Evolutionary conservation across 768 basidiomycete genomes (phyloP).

Genomic region (Pleurotus giganteus): DNA sequence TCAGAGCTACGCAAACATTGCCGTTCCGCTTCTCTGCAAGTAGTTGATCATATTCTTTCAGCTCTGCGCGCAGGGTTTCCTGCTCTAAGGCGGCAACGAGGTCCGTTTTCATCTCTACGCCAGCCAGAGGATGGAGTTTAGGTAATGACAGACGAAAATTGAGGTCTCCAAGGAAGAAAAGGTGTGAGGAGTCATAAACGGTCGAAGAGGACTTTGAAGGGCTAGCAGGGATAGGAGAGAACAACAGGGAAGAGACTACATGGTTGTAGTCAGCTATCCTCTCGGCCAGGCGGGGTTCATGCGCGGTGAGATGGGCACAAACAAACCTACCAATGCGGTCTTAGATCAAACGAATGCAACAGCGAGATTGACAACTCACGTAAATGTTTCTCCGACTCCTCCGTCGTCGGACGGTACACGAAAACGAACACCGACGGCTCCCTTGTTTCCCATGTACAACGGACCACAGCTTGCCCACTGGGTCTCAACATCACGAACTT

Average conservation of each 20-base stretch:
- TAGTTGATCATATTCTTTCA: slow-evolving; percentile 77
- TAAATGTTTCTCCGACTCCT: slow-evolving; percentile 70
- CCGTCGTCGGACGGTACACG: slow-evolving; percentile 58
- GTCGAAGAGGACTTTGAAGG: slow-evolving; percentile 44
- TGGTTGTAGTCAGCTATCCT: slow-evolving; percentile 79
- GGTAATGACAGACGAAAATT: slow-evolving; percentile 85
- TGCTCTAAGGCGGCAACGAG: slow-evolving; percentile 44
- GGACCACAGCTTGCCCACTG: slow-evolving; percentile 74
- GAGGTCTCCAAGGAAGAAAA: slow-evolving; percentile 92
- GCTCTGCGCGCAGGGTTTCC: slow-evolving; percentile 50
- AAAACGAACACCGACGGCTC: slow-evolving; percentile 87
- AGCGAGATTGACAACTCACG: slow-evolving; percentile 52
- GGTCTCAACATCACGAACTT: slow-evolving; percentile 64
- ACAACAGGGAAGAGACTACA: slow-evolving; percentile 80
- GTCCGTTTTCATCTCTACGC: slow-evolving; percentile 24
- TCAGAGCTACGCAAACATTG: slow-evolving; percentile 66
- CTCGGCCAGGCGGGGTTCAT: slow-evolving; percentile 58
- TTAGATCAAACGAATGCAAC: not conserved
- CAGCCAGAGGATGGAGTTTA: slow-evolving; percentile 44
- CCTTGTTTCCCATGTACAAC: slow-evolving; percentile 90
- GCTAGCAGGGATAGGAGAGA: slow-evolving; percentile 49
- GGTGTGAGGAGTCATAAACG: slow-evolving; percentile 82
- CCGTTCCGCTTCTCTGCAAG: slow-evolving; percentile 59
- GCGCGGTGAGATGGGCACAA: slow-evolving; percentile 87
- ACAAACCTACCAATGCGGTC: slow-evolving; percentile 63